These are phyloP conservation scores for Epichloe sp. DNA, from an alignment of 2,329 filamentous ascomycete genomes.

Conservation along the genomic window DNA sequence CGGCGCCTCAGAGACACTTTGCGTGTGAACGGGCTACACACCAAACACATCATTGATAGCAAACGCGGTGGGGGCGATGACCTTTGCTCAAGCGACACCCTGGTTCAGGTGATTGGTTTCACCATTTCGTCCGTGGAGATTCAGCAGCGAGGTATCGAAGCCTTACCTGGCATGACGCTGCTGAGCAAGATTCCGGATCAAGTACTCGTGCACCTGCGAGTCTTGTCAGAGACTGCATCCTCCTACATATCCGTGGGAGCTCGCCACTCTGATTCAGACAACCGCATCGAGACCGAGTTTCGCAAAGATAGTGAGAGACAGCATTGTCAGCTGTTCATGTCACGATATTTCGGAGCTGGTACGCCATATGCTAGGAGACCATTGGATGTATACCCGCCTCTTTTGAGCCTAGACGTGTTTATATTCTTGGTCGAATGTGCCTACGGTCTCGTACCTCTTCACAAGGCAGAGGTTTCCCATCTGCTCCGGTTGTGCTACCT, in stretches of 20 bases:
- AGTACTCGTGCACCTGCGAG: conserved; percentile 70
- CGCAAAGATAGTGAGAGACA: conserved; percentile 56
- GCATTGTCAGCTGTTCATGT: conserved; percentile 62
- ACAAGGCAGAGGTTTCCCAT: conserved; percentile 63
- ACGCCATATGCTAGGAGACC: conserved; percentile 14
- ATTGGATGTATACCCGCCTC: conserved; percentile 36
- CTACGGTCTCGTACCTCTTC: conserved; percentile 53
- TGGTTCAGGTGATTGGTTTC: conserved; percentile 59
- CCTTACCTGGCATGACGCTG: conserved; percentile 58
- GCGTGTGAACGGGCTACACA: conserved; percentile 37
- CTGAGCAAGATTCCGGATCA: conserved; percentile 77
- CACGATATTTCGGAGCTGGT: conserved; percentile 32
- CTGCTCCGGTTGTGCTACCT: conserved; percentile 77
- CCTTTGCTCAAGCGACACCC: conserved; percentile 41
- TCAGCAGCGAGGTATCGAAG: conserved; percentile 72
- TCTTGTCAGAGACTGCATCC: conserved; percentile 76
- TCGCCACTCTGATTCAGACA: conserved; percentile 46
- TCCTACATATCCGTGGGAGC: conserved; percentile 72
- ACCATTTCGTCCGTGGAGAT: conserved; percentile 86
- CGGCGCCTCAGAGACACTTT: conserved; percentile 47
- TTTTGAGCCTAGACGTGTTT: conserved; percentile 61
- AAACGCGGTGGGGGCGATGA: conserved; percentile 25
- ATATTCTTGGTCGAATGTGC: conserved; percentile 71
- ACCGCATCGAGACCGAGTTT: conserved; percentile 54
- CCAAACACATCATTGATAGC: conserved; percentile 21